Conservation (phyloP, 306 rosid genomes). For the Begonia peltatifolia region DNA sequence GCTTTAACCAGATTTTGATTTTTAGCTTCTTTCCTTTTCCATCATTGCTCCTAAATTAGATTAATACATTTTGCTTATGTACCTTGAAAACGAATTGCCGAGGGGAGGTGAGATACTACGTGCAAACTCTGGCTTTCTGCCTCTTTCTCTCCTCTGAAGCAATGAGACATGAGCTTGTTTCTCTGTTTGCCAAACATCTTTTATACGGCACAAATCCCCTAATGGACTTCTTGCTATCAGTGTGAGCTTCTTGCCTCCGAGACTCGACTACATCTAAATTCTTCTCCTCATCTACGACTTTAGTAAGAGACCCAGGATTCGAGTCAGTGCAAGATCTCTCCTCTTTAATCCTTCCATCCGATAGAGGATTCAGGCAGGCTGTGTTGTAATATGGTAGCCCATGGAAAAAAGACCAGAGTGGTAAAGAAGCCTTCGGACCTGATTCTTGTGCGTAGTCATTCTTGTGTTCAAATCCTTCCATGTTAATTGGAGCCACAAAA, state of each 20-base stretch:
- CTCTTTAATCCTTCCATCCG: slow-evolving; percentile 20
- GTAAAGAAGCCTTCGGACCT: slow-evolving; percentile 14
- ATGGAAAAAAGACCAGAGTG: slow-evolving; percentile 34
- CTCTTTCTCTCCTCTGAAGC: slow-evolving; percentile 43
- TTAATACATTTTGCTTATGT: not conserved
- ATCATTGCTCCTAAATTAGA: no score
- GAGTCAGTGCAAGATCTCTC: slow-evolving; percentile 48
- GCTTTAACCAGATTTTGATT: no score
- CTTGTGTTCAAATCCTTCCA: not conserved
- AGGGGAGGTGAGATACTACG: slow-evolving; percentile 11
- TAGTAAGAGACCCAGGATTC: slow-evolving; percentile 25
- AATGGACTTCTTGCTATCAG: slow-evolving; percentile 20
- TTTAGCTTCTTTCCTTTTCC: no score
- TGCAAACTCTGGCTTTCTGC: slow-evolving; percentile 70
- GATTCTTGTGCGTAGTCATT: slow-evolving; percentile 4
- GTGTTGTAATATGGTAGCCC: slow-evolving; percentile 19
- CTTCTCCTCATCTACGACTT: slow-evolving; percentile 25
- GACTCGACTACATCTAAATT: slow-evolving; percentile 31
- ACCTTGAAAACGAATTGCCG: not conserved
- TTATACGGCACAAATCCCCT: slow-evolving; percentile 80
- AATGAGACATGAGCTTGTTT: slow-evolving; percentile 26
- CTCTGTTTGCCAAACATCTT: slow-evolving; percentile 66
- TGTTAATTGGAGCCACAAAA: slow-evolving; percentile 7
- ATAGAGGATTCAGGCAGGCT: slow-evolving; percentile 12
- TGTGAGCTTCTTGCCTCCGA: slow-evolving; percentile 6